phyloP scores from a whole-genome alignment of 345 rosid genomes.

The Brassica napus region DNA sequence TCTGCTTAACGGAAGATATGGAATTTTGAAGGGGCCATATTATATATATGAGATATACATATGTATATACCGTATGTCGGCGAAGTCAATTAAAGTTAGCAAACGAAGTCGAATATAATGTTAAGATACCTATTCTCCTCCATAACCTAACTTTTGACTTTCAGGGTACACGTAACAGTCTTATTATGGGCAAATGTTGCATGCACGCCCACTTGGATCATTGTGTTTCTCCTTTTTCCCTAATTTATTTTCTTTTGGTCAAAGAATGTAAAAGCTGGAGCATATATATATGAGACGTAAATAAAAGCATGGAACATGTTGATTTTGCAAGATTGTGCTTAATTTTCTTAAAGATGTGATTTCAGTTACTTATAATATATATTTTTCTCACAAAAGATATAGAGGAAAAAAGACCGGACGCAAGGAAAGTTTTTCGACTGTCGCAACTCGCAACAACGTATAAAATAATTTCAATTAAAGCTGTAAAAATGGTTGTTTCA shows the following conservation, averaged over 20 bases:
- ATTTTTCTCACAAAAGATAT: neutral
- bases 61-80: conserved; percentile 11
- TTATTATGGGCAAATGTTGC: conserved; percentile 30
- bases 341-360: neutral
- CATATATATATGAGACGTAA: neutral
- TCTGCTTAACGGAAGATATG: neutral
- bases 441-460: neutral
- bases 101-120: conserved; percentile 4
- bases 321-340: neutral
- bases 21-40: conserved; percentile 1
- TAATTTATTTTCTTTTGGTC: neutral
- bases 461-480: neutral
- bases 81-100: conserved; percentile 25
- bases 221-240: neutral
- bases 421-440: neutral
- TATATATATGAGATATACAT: neutral
- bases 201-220: conserved; percentile 31
- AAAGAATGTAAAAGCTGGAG: conserved; percentile 12
- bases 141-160: conserved; percentile 37
- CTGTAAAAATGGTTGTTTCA: neutral
- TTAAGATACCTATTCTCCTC: conserved; percentile 25
- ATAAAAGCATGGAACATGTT: conserved; percentile 9
- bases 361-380: neutral
- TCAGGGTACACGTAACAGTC: conserved; percentile 8
- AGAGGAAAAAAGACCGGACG: neutral